A percentile compares a stretch with the other conserved stretches of the same genome.
phyloP scores from a whole-genome alignment of 208 protist genomes.

The Acanthamoeba royreba region DNA sequence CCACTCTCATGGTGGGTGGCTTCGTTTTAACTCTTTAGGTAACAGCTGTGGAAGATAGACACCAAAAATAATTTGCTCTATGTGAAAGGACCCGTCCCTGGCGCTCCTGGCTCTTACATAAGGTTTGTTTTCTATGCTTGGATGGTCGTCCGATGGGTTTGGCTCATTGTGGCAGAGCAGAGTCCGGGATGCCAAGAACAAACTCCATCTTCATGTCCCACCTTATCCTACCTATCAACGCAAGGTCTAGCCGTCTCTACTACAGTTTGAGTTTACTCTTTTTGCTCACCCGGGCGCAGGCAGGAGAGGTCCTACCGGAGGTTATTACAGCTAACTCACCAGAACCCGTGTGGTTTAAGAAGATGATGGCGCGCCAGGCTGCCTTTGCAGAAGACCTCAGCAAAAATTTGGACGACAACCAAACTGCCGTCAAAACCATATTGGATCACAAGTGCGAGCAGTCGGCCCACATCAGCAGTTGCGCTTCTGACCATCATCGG shows the following conservation, averaged over 20 bases:
- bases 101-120: neutral
- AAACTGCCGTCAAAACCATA: neutral
- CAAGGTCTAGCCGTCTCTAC: neutral
- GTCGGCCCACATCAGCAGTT: neutral
- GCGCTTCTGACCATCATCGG: neutral
- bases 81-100: conserved; percentile 58
- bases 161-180: neutral
- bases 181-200: neutral
- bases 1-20: neutral
- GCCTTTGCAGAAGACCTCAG: conserved; percentile 6
- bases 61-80: conserved; percentile 55
- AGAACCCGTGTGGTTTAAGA: neutral
- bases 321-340: neutral
- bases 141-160: neutral
- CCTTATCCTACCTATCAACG: neutral
- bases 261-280: neutral
- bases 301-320: neutral
- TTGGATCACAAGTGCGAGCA: neutral
- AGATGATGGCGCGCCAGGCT: neutral
- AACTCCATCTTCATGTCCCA: neutral
- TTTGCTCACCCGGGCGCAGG: neutral
- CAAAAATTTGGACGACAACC: neutral
- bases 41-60: conserved; percentile 54
- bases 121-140: neutral
- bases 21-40: neutral